phyloP scores from a whole-genome alignment of 768 basidiomycete genomes.

The Hypsizygus marmoreus region DNA sequence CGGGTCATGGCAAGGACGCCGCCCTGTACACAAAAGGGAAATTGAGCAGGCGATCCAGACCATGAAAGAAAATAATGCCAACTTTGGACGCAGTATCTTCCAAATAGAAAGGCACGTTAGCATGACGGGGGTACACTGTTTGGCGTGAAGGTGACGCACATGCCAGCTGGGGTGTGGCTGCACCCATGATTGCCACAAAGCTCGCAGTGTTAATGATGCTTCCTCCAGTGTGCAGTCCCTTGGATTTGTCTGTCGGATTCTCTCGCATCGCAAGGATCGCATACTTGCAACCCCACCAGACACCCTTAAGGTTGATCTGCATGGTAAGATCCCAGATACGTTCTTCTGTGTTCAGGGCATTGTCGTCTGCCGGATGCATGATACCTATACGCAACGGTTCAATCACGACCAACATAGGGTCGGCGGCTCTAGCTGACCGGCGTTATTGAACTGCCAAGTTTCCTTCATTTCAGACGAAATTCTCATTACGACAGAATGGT shows the following conservation, averaged over 20 bases:
- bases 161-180: conserved; percentile 97
- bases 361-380: conserved; percentile 95
- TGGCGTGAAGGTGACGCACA: conserved; percentile 54
- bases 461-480: neutral
- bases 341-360: conserved; percentile 96
- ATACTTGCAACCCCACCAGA: conserved; percentile 99
- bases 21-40: conserved; percentile 50
- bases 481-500: neutral
- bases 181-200: conserved; percentile 94
- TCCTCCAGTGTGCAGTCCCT: conserved; percentile 78
- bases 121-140: conserved; percentile 5
- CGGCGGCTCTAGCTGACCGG: conserved; percentile 46
- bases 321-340: conserved; percentile 93
- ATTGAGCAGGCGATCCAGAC: conserved; percentile 4
- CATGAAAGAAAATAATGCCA: conserved; percentile 9
- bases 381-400: conserved; percentile 58
- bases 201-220: conserved; percentile 98
- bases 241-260: conserved; percentile 81
- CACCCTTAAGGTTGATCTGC: conserved; percentile 96
- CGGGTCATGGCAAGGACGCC: conserved; percentile 99
- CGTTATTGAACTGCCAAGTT: conserved; percentile 85
- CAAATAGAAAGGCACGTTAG: conserved; percentile 15
- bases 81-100: conserved; percentile 95
- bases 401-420: neutral
- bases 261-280: conserved; percentile 96